Conservation (phyloP, 1,139 yeast species). For the Sugiyamaella castrensis region DNA sequence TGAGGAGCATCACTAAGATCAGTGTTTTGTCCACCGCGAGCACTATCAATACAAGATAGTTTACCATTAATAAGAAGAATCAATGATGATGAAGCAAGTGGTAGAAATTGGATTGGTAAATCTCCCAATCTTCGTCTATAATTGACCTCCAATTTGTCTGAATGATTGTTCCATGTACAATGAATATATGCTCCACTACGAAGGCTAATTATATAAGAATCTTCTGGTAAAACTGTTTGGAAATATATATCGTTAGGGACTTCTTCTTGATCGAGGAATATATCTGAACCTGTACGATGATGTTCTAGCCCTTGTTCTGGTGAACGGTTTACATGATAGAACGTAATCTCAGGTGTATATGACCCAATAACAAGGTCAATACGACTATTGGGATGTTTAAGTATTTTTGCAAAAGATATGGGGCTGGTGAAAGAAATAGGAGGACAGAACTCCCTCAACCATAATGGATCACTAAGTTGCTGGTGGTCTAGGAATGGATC, state of each 20-base stretch:
- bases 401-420: constrained; percentile 3
- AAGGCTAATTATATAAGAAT: constrained; percentile 29
- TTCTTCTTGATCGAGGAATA: constrained; percentile 2
- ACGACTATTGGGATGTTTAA: not conserved
- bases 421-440: not conserved
- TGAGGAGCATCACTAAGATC: constrained; percentile 3
- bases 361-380: constrained; percentile 5
- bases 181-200: constrained; percentile 23
- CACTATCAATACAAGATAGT: constrained; percentile 3
- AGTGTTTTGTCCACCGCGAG: no score
- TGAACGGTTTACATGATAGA: not conserved
- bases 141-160: not conserved
- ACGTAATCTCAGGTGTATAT: constrained; percentile 1
- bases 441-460: not conserved
- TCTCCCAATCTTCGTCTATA: constrained; percentile 27
- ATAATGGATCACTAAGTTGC: not conserved
- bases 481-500: not conserved
- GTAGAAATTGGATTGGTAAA: constrained; percentile 13
- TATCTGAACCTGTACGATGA: not conserved
- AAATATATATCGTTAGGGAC: constrained; percentile 13
- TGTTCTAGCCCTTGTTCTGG: not conserved
- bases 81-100: not conserved
- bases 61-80: constrained; percentile 7
- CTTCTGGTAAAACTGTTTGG: not conserved
- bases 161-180: constrained; percentile 35